These are phyloP conservation scores for Phytopythium delawarense DNA, from an alignment of 352 stramenopile species.

Conservation along the genomic window DNA sequence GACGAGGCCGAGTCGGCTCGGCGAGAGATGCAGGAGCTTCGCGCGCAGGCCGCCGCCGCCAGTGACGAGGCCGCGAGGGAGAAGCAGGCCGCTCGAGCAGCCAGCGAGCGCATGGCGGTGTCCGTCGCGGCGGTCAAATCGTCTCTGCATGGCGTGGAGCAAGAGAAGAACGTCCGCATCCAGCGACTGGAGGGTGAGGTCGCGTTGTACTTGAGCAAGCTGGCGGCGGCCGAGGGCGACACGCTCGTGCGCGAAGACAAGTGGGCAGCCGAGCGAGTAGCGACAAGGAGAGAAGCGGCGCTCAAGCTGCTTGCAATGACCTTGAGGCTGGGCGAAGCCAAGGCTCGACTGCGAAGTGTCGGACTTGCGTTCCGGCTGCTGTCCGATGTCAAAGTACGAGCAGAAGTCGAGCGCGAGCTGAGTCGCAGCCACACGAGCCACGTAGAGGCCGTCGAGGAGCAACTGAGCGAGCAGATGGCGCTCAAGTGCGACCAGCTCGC, in stretches of 20 bases:
- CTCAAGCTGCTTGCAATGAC: constrained; percentile 19
- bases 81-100: constrained; percentile 40
- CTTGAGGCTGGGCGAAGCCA: constrained; percentile 14
- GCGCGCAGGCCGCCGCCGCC: constrained; percentile 31
- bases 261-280: constrained; percentile 23
- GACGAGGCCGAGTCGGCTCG: constrained; percentile 59
- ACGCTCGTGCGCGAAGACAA: constrained; percentile 55
- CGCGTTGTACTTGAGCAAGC: constrained; percentile 39
- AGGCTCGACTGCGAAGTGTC: constrained; percentile 18
- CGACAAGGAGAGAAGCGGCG: constrained; percentile 25
- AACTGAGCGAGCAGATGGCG: constrained; percentile 38
- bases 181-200: constrained; percentile 49
- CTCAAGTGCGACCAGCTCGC: constrained; percentile 59
- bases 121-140: constrained; percentile 50
- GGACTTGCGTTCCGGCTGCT: constrained; percentile 19
- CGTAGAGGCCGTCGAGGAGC: constrained; percentile 34
- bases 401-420: neutral
- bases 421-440: constrained; percentile 13
- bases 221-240: constrained; percentile 53
- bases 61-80: constrained; percentile 56
- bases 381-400: constrained; percentile 1
- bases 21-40: constrained; percentile 44
- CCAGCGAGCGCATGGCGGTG: constrained; percentile 57
- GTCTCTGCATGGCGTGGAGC: constrained; percentile 53
- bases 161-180: constrained; percentile 58